Evolutionary conservation across 768 basidiomycete species (phyloP).

Genomic region (Gloeopeniophorella convolvens): DNA sequence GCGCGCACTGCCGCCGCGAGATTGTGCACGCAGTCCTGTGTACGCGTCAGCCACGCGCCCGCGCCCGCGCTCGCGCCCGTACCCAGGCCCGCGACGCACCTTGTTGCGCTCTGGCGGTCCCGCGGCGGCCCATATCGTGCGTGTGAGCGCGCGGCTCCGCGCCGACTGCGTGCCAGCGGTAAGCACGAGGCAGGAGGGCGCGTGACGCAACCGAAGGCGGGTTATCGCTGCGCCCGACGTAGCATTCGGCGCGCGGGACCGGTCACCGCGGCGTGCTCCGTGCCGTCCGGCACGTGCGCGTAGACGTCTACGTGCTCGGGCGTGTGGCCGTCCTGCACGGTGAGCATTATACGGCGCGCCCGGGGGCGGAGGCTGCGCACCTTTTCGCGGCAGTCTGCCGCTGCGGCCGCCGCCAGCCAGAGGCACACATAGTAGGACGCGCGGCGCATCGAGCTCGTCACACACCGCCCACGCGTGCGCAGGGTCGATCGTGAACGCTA

Average conservation of each 20-base stretch:
- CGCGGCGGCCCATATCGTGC: no score
- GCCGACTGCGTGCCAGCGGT: conserved; percentile 47
- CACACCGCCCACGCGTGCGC: conserved; percentile 66
- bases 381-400: conserved; percentile 73
- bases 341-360: not conserved
- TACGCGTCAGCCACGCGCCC: not conserved
- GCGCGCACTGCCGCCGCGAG: conserved; percentile 63
- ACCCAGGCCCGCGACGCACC: no score
- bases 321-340: conserved; percentile 82
- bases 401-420: not conserved
- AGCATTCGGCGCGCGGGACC: conserved; percentile 64
- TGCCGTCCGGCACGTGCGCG: conserved; percentile 43
- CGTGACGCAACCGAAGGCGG: conserved; percentile 86
- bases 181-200: no score
- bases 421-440: not conserved
- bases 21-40: conserved; percentile 78
- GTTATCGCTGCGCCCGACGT: conserved; percentile 80
- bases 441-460: no score
- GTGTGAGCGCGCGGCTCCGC: conserved; percentile 57
- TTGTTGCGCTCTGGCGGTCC: no score
- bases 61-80: no score
- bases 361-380: conserved; percentile 30
- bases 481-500: conserved; percentile 84
- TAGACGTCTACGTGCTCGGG: conserved; percentile 70
- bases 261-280: conserved; percentile 52